phyloP scores from a whole-genome alignment of 208 protist genomes.

The Balamuthia mandrillaris region DNA sequence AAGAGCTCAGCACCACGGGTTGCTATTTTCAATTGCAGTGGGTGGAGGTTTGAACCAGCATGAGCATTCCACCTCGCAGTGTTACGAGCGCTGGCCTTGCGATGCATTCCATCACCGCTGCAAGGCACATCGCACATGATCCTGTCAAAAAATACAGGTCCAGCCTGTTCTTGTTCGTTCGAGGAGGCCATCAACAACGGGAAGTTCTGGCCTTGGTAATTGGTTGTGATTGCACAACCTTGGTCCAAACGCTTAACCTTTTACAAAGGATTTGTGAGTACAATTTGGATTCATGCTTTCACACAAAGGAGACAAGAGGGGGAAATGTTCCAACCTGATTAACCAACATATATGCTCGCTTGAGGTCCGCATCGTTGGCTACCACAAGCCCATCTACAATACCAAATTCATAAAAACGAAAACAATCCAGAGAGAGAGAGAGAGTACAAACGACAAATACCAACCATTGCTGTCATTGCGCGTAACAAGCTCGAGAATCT shows the following conservation, averaged over 20 bases:
- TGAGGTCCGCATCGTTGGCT: slow-evolving; percentile 76
- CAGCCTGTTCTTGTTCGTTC: neutral
- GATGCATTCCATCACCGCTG: slow-evolving; percentile 55
- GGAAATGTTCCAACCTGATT: no score
- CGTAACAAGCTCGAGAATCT: slow-evolving; percentile 75
- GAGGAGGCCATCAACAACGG: no score
- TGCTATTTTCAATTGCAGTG: slow-evolving; percentile 65
- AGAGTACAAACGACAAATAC: neutral
- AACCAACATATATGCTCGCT: slow-evolving; percentile 71
- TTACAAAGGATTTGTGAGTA: no score
- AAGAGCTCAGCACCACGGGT: slow-evolving; percentile 45
- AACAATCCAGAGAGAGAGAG: neutral
- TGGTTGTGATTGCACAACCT: no score
- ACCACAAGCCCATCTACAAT: slow-evolving; percentile 63
- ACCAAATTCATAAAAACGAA: neutral
- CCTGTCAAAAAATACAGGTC: slow-evolving; percentile 60
- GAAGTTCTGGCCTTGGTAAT: no score
- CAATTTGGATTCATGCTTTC: no score
- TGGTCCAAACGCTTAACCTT: no score
- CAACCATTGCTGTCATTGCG: slow-evolving; percentile 29
- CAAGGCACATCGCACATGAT: slow-evolving; percentile 79
- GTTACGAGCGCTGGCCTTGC: neutral
- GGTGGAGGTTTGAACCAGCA: neutral
- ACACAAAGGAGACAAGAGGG: no score
- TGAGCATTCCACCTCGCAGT: neutral